Evolutionary conservation across 306 rosid genomes (phyloP).

Genomic region (Fagus crenata): DNA sequence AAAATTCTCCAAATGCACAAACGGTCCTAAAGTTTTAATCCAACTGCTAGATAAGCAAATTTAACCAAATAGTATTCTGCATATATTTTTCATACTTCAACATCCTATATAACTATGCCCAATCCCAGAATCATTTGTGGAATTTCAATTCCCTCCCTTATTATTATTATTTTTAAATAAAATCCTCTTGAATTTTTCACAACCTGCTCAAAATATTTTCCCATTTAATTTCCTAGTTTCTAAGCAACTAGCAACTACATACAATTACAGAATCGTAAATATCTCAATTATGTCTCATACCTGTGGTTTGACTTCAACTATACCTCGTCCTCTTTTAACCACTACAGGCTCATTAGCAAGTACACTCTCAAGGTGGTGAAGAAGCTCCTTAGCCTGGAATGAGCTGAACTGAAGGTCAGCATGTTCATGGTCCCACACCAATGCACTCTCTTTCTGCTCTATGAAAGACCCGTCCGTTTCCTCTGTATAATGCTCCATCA

Average conservation of each 20-base stretch:
- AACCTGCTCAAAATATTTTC: neutral
- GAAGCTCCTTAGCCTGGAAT: conserved; percentile 76
- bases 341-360: conserved; percentile 74
- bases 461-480: conserved; percentile 81
- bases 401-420: conserved; percentile 68
- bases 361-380: conserved; percentile 70
- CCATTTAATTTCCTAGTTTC: neutral
- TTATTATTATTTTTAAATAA: too few species aligned
- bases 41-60: too few species aligned
- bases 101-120: too few species aligned
- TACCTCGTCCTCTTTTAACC: conserved; percentile 68
- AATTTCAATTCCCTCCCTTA: too few species aligned
- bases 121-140: too few species aligned
- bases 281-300: conserved; percentile 26
- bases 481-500: conserved; percentile 75
- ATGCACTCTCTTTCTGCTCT: conserved; percentile 68
- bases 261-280: neutral
- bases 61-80: too few species aligned
- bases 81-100: too few species aligned
- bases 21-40: too few species aligned
- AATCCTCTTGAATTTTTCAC: neutral
- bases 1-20: too few species aligned
- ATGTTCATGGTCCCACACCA: conserved; percentile 73
- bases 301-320: conserved; percentile 83
- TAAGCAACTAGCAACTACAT: neutral